phyloP scores from a whole-genome alignment of 1,284 basidiomycete genomes.

The Earliella scabrosa region DNA sequence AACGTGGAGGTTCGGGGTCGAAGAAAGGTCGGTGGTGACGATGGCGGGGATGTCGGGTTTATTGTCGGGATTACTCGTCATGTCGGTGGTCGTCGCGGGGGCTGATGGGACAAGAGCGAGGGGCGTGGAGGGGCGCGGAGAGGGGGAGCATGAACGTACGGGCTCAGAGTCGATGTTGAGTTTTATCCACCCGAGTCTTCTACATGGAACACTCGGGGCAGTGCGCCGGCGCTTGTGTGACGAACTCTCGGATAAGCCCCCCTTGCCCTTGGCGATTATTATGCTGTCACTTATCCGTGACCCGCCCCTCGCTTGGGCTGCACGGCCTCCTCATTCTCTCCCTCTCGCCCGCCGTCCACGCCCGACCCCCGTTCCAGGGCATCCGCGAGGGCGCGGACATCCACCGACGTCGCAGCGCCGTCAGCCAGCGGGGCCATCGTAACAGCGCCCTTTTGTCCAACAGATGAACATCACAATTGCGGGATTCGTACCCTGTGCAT shows the following conservation, averaged over 20 bases:
- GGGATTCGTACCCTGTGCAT: neutral
- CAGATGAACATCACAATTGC: neutral
- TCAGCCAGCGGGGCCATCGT: neutral
- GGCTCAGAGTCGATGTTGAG: neutral
- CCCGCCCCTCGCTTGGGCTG: neutral
- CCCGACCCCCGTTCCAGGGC: too few species aligned
- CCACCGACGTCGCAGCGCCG: neutral
- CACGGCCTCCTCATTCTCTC: slow-evolving; percentile 1
- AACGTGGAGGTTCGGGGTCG: slow-evolving; percentile 18
- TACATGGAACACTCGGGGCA: neutral
- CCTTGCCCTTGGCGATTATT: neutral
- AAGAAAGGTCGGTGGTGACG: slow-evolving; percentile 31
- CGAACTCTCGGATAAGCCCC: neutral
- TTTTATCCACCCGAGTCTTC: slow-evolving; percentile 1
- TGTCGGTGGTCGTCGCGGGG: neutral
- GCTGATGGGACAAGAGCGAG: neutral
- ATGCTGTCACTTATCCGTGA: too few species aligned
- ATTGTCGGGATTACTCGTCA: slow-evolving; percentile 21
- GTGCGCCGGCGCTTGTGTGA: neutral
- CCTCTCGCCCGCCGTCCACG: too few species aligned
- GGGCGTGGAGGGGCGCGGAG: slow-evolving; percentile 2
- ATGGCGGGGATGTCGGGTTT: slow-evolving; percentile 29
- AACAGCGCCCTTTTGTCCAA: slow-evolving; percentile 2
- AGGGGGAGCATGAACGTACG: neutral
- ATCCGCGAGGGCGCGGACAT: neutral